Evolutionary conservation across 306 rosid species (phyloP), one percentile per base, ranked within the genome.

Genomic region (Acacia confusa): DNA sequence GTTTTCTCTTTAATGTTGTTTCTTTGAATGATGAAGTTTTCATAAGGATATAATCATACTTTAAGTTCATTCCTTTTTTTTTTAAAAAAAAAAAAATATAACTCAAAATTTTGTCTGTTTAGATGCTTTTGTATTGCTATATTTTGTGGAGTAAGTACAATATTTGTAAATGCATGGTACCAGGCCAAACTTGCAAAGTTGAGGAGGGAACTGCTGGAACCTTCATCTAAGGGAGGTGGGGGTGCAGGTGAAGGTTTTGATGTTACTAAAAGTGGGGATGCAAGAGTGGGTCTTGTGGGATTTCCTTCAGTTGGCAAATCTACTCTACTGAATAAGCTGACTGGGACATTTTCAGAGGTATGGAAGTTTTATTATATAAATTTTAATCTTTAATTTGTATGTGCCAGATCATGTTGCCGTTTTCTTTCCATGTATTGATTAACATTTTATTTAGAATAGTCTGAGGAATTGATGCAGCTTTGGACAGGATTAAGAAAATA

Each of bases 311-410:
- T 95, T 76, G 99, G 99, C 60, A 95, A 95, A 87, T 95, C 99
- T 72, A 95, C 99, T 25, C 84, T 95, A 34, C 86, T 95, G 85
- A 95, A 93, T 88, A 95, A 95, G 80, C 81, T 95, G 86, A 95
- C 99, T 0, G 99, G 99, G 88, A 95, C 99, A 25, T 95, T 93
- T 90, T 95, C 99, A 24, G 99, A 95, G 99, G 98, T 93, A 92
- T 41, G 75, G 79, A 48, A 57, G 53, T 78, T 77, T 69, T n/a
- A 30, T 70, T 43, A 74, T 83, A 40, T 76, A 78, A 30, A 27
- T 44, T 60, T 67, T 68, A 47, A 61, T 65, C 28, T 75, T 60
- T 55, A 58, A 80, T 78, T 24, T 34, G 52, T 40, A 16, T 41
- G 40, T 41, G 43, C 50, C n/a, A 61, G n/a, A 17, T 50, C n/a